These are phyloP conservation scores for Rhizoclosmatium globosum DNA, from an alignment of 192 early-diverging fungal species.

Conservation along the genomic window DNA sequence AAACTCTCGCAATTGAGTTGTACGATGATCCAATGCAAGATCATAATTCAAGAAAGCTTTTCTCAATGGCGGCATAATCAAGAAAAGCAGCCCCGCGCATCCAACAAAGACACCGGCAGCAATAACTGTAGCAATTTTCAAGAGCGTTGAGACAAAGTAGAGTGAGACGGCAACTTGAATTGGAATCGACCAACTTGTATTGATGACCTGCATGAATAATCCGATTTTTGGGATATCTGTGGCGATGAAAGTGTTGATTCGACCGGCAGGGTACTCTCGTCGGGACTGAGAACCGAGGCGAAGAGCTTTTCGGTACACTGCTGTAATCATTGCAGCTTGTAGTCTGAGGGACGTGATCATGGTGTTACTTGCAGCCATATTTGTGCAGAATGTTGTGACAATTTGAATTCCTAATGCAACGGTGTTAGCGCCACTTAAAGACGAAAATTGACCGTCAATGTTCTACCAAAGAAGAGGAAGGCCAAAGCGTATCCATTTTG, in stretches of 20 bases:
- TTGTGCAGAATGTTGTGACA: neutral
- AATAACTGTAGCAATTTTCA: constrained; percentile 11
- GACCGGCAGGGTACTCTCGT: constrained; percentile 19
- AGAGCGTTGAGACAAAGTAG: constrained; percentile 25
- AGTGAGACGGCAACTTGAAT: constrained; percentile 35
- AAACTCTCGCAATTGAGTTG: constrained; percentile 31
- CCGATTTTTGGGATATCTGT: neutral
- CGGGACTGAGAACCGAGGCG: constrained; percentile 6
- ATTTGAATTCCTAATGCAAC: constrained; percentile 19
- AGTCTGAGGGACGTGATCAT: constrained; percentile 12
- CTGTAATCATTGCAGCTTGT: constrained; percentile 9
- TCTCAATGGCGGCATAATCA: neutral
- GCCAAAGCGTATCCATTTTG: constrained; percentile 33
- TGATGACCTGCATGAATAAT: constrained; percentile 9
- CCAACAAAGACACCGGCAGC: constrained; percentile 30
- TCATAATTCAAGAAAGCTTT: constrained; percentile 6
- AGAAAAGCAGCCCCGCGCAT: neutral
- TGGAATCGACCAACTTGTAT: constrained; percentile 26
- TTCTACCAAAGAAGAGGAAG: neutral
- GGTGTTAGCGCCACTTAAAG: too few relatives aligned
- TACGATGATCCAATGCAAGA: constrained; percentile 11
- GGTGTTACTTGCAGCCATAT: constrained; percentile 8
- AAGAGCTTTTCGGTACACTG: constrained; percentile 29
- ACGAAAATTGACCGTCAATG: too few relatives aligned
- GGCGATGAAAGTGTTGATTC: constrained; percentile 33